Base-by-base conservation (phyloP, 495 filamentous ascomycete species). In the Zalerion maritima region DNA sequence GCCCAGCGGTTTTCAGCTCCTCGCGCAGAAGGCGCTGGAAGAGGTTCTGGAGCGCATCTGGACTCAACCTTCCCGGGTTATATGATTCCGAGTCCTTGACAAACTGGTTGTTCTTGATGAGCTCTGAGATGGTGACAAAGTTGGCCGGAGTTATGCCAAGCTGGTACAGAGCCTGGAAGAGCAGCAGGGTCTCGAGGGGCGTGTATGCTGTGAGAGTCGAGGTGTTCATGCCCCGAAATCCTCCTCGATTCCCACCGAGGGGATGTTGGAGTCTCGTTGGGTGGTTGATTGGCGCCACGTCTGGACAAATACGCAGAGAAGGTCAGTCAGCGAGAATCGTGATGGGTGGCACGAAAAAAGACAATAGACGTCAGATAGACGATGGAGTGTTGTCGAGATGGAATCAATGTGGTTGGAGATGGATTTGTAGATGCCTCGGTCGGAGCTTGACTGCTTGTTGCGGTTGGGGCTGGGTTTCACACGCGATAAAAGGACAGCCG, bases 151-250 rank as follows among this genome's bases (percentile, higher is more conserved):
- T 63, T 33, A 69, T 55, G 43, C 80, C 78, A 48, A 74, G 64
- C 21, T 66, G 52, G 26, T 69, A 67, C 26, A 97, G 70, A 6
- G 78, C 75, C 53, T 91, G 84, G 56, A 94, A 89, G 37, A 97
- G 71, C 32, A 94, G 68, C 12, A 94, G 67, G 19, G 71, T 74
- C 64, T 94, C 87, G 58, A 94, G 78, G 30, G 78, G 76, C 36
- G 84, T 87, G 55, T 85, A 86, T 38, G 67, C 54, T 39, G 66
- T 64, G 49, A 71, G 50, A 28, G 53, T 40, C 43, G 34, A 18
- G 28, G 55, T 50, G 58, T 58, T 69, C 64, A 68, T 68, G 53
- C 62, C 64, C 55, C 57, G 45, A 43, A 47, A 47, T 56, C 50
- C 58, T 47, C 62, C 66, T 66, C 62, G 64, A 57, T 57, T 52